These are phyloP conservation scores for Metarhizium humberi DNA, from an alignment of 2,329 filamentous ascomycete species.

Conservation along the genomic window DNA sequence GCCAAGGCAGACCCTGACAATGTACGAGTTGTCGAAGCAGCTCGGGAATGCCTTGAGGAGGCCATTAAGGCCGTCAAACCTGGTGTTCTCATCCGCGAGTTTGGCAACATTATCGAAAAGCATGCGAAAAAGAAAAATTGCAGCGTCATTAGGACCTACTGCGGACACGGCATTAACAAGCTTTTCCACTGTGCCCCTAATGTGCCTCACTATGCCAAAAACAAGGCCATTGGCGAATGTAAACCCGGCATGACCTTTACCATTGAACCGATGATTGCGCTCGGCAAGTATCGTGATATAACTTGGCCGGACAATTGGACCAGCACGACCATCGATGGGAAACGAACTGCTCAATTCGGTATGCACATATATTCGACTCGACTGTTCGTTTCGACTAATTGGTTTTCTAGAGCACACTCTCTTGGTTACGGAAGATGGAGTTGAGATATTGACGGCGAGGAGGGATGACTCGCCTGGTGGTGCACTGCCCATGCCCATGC, in stretches of 20 bases:
- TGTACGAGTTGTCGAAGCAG: slow-evolving; percentile 82
- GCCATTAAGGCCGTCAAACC: slow-evolving; percentile 90
- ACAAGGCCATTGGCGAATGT: slow-evolving; percentile 89
- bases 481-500: slow-evolving; percentile 54
- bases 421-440: slow-evolving; percentile 72
- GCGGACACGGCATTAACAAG: slow-evolving; percentile 89
- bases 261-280: slow-evolving; percentile 95
- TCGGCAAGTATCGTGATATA: slow-evolving; percentile 84
- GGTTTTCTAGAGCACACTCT: slow-evolving; percentile 60
- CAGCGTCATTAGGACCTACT: slow-evolving; percentile 91
- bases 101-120: slow-evolving; percentile 92
- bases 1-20: slow-evolving; percentile 75
- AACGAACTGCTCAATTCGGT: slow-evolving; percentile 88
- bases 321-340: slow-evolving; percentile 83
- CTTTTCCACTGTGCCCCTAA: slow-evolving; percentile 92
- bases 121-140: slow-evolving; percentile 78
- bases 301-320: slow-evolving; percentile 99
- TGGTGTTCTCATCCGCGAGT: slow-evolving; percentile 84
- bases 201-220: slow-evolving; percentile 95
- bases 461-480: slow-evolving; percentile 67
- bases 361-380: slow-evolving; percentile 21
- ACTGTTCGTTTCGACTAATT: not conserved
- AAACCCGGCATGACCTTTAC: slow-evolving; percentile 98
- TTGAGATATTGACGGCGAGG: slow-evolving; percentile 72
- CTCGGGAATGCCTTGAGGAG: slow-evolving; percentile 81